phyloP scores from a whole-genome alignment of 371 early-diverging fungal genomes.

The Cokeromyces recurvatus region DNA sequence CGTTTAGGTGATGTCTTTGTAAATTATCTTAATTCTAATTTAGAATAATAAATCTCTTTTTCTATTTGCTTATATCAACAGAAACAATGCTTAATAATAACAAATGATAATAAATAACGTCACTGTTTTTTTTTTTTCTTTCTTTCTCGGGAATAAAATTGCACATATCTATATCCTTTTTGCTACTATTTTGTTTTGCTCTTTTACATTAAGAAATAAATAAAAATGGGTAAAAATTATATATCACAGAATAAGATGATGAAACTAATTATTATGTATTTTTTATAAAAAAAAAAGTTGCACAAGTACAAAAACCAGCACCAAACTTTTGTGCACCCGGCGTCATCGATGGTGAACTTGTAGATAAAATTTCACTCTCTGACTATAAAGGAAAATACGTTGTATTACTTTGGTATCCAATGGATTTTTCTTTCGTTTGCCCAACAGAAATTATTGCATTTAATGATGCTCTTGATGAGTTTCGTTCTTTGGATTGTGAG shows the following conservation, averaged over 20 bases:
- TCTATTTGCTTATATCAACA: too few species aligned
- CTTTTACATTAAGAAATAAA: too few species aligned
- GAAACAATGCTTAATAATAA: too few species aligned
- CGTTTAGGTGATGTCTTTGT: slow-evolving; percentile 83
- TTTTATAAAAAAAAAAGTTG: too few species aligned
- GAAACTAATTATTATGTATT: too few species aligned
- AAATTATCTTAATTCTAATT: slow-evolving; percentile 81
- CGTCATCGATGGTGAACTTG: slow-evolving; percentile 69
- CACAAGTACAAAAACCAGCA: slow-evolving; percentile 49
- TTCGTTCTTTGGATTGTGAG: slow-evolving; percentile 53
- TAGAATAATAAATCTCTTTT: slow-evolving; percentile 17
- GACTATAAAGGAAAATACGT: slow-evolving; percentile 80
- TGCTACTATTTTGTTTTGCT: too few species aligned
- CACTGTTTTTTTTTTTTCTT: too few species aligned
- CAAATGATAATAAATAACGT: too few species aligned
- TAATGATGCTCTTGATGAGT: slow-evolving; percentile 59
- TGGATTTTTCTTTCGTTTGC: slow-evolving; percentile 55
- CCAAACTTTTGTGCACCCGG: slow-evolving; percentile 71
- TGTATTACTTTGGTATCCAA: slow-evolving; percentile 39
- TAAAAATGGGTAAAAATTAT: too few species aligned
- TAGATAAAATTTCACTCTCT: slow-evolving; percentile 60
- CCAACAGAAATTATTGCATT: slow-evolving; percentile 69
- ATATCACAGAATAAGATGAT: too few species aligned
- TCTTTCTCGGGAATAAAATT: too few species aligned
- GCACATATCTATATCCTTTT: too few species aligned